Evolutionary conservation across 2,329 filamentous ascomycete genomes (phyloP).

Genomic region (Beauveria brongniartii): DNA sequence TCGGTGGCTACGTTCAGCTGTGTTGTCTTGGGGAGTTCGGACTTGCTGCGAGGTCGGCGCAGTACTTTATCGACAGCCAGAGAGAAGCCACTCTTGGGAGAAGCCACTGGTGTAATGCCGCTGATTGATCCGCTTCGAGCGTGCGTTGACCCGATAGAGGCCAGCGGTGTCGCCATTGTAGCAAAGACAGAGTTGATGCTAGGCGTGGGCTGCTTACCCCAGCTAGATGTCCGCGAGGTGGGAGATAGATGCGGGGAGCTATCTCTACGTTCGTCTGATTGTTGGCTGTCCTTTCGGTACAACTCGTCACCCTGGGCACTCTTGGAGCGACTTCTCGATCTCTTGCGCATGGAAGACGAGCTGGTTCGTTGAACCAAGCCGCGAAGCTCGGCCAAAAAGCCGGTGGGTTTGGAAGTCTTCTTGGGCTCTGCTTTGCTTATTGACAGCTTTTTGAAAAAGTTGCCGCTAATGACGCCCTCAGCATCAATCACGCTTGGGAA

Average conservation of each 20-base stretch:
- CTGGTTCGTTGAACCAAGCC: slow-evolving; percentile 44
- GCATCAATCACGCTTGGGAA: slow-evolving; percentile 51
- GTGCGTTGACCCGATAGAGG: slow-evolving; percentile 47
- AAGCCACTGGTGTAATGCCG: slow-evolving; percentile 38
- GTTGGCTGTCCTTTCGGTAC: slow-evolving; percentile 21
- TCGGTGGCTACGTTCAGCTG: slow-evolving; percentile 19
- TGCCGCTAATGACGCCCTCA: slow-evolving; percentile 51
- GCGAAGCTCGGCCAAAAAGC: slow-evolving; percentile 40
- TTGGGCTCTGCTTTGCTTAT: slow-evolving; percentile 38
- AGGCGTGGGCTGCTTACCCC: slow-evolving; percentile 43
- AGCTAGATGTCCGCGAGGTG: slow-evolving; percentile 42
- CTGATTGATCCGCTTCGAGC: slow-evolving; percentile 54
- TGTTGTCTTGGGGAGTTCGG: slow-evolving; percentile 37
- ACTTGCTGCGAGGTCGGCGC: slow-evolving; percentile 49
- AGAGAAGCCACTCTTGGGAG: slow-evolving; percentile 41
- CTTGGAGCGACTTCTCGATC: slow-evolving; percentile 34
- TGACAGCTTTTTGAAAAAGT: slow-evolving; percentile 54
- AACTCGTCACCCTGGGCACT: slow-evolving; percentile 20
- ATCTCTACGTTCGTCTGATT: slow-evolving; percentile 29
- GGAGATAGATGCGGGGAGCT: slow-evolving; percentile 38
- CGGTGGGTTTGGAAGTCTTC: slow-evolving; percentile 37
- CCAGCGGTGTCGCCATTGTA: slow-evolving; percentile 46
- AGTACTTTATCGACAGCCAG: slow-evolving; percentile 41
- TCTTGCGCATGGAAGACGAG: slow-evolving; percentile 35
- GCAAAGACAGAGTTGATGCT: slow-evolving; percentile 52